Evolutionary conservation across 306 rosid genomes (phyloP), one percentile per base, ranked within the genome.

Genomic region (Mimosa bimucronata): DNA sequence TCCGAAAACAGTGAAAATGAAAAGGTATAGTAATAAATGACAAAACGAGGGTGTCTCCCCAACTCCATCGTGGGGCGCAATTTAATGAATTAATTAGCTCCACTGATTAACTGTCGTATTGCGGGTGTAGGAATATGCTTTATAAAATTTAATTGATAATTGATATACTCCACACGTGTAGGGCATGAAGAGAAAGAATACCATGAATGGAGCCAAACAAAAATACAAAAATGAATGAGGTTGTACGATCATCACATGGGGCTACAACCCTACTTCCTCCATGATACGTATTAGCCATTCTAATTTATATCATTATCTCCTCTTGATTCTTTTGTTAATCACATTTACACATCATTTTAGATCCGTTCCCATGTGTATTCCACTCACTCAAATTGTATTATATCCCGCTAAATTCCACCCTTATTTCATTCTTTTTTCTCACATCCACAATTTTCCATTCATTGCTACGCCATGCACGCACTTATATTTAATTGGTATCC

Each of bases 81-180:
- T 50, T 18, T 16, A 6, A 18, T 18, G 23, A 45, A 16, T 48
- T 46, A 15, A 13, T 46, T 46, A 4, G 19, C 19, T 46, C 53
- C 53, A 15, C 7, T 46, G n/a, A 46, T 14, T 14, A 13, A 46
- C 18, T 12, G 16, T 12, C 50, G 18, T 44, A 11, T 13, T 12
- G 50, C 50, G 15, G 3, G 48, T 42, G 48, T 1, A 0, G 48
- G 50, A 44, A 44, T 44, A 44, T 0, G 18, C 2, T 44, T 40
- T 40, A 8, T n/a, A n/a, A n/a, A n/a, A n/a, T n/a, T n/a, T n/a
- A n/a, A n/a, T n/a, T n/a, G n/a, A n/a, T n/a, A n/a, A n/a, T n/a
- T n/a, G n/a, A n/a, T n/a, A n/a, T n/a, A n/a, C n/a, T n/a, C n/a
- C 85, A 89, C 97, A 86, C 94, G 93, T 88, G 89, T 74, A 70